Evolutionary conservation across 495 filamentous ascomycete species (phyloP).

Genomic region (Hyaloscypha finlandica): DNA sequence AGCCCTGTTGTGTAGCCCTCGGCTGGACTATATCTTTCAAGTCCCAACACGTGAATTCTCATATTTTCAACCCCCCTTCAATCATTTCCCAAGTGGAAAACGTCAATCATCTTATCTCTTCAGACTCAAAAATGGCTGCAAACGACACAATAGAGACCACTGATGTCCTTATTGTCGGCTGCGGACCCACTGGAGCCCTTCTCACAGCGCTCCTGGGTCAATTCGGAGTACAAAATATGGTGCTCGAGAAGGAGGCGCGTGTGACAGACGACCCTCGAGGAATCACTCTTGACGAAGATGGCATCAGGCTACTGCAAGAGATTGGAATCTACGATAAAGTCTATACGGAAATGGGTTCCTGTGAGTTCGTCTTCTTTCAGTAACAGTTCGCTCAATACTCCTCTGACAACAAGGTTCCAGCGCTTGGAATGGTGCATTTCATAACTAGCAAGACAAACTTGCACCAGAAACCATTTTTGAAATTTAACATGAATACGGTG

Average conservation of each 20-base stretch:
- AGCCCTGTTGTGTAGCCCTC: too few species aligned
- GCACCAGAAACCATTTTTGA: slow-evolving; percentile 1
- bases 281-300: slow-evolving; percentile 54
- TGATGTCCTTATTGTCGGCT: slow-evolving; percentile 44
- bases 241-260: slow-evolving; percentile 47
- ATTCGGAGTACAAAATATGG: slow-evolving; percentile 24
- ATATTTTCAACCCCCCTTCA: too few species aligned
- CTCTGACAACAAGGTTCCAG: background rate
- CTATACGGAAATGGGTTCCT: slow-evolving; percentile 2
- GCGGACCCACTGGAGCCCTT: slow-evolving; percentile 43
- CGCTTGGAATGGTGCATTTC: background rate
- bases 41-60: too few species aligned
- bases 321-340: slow-evolving; percentile 34
- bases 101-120: background rate
- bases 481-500: slow-evolving; percentile 13
- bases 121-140: slow-evolving; percentile 23
- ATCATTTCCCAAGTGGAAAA: too few species aligned
- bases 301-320: slow-evolving; percentile 47
- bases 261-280: slow-evolving; percentile 54
- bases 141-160: slow-evolving; percentile 18
- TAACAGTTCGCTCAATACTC: background rate
- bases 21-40: too few species aligned
- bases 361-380: background rate
- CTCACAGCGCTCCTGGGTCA: slow-evolving; percentile 39
- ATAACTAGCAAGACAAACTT: background rate